Percentiles rank a stretch among this genome's conserved stretches.
Conservation (phyloP, 2,329 filamentous ascomycete genomes). For the Metarhizium brunneum region DNA sequence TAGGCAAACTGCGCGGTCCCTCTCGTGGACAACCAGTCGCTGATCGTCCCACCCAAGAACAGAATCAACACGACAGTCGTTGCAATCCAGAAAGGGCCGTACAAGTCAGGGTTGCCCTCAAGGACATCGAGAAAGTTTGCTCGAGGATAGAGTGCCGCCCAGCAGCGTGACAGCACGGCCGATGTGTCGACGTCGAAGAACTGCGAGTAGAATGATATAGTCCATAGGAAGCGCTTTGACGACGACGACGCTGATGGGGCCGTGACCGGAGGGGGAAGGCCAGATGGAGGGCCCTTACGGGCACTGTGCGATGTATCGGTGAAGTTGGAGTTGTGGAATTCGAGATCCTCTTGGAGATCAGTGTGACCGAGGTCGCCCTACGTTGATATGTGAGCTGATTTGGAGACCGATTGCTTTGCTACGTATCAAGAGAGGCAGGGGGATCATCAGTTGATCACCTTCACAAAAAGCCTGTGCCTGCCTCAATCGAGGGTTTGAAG, state of each 20-base stretch:
- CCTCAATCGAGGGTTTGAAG: not conserved
- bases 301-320: conserved; percentile 45
- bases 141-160: conserved; percentile 79
- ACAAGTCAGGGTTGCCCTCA: conserved; percentile 92
- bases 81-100: conserved; percentile 97
- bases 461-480: not conserved
- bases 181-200: conserved; percentile 98
- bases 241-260: conserved; percentile 30
- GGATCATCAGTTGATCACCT: not conserved
- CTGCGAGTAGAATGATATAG: conserved; percentile 86
- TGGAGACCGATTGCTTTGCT: not conserved
- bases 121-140: conserved; percentile 95
- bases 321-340: conserved; percentile 94
- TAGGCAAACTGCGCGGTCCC: conserved; percentile 73
- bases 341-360: conserved; percentile 95
- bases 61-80: conserved; percentile 94
- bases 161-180: conserved; percentile 79
- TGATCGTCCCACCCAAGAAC: conserved; percentile 92
- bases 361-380: conserved; percentile 97
- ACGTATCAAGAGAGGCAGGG: not conserved
- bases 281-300: conserved; percentile 37
- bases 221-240: conserved; percentile 89
- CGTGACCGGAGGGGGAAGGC: conserved; percentile 50
- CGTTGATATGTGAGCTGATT: not conserved
- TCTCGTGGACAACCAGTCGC: conserved; percentile 68